Base-by-base conservation (phyloP, 768 basidiomycete genomes). In the Leucosporidium scottii region DNA sequence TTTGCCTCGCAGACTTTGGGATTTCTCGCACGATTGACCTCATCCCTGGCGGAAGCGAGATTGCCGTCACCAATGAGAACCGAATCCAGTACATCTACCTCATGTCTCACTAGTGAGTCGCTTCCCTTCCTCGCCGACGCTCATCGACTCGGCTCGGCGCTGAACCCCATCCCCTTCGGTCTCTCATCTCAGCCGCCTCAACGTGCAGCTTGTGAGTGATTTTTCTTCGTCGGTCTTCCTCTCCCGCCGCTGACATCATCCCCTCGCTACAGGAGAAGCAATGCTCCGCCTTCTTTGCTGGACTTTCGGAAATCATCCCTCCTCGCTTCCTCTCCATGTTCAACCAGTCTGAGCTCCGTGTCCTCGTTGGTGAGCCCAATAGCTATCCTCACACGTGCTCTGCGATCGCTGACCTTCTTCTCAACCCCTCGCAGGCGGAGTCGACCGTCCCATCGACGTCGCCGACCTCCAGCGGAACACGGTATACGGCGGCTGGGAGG, bases 311-410 rank as follows among this genome's bases (percentile, higher is more conserved):
- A 71, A 89, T 98, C 79, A 89, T 98, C 75, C 88, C 94, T 68
- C 85, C 85, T 0, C 89, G 90, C 74, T 97, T 90, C 90, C 82
- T 94, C 27, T 81, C 87, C 85, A 93, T 98, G 90, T 99, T 98
- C 80, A 94, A 97, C 77, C 93, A 94, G 72, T 89, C 91, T 76
- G 96, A 98, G 78, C 81, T 97, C 5, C 63, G 70, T 21, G 87
- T 94, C 58, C 81, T 98, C 1, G 82, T 99, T 9, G 93, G 93
- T 0, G 92, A 91, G 62, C 60, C 25, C 10, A 36, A 44, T 20
- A 30, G 23, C 30, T n/a, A 23, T 9, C 2, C 10, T 27, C 28
- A n/a, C n/a, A n/a, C n/a, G n/a, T 9, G 51, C 48, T 8, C 13
- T 27, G 53, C 49, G 36, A 23, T 61, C 21, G 3, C 55, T 20